Percentiles rank a stretch among this genome's conserved stretches.
Evolutionary conservation across 1,139 yeast genomes (phyloP).

Genomic region (Protomyces arabidopsidicola): DNA sequence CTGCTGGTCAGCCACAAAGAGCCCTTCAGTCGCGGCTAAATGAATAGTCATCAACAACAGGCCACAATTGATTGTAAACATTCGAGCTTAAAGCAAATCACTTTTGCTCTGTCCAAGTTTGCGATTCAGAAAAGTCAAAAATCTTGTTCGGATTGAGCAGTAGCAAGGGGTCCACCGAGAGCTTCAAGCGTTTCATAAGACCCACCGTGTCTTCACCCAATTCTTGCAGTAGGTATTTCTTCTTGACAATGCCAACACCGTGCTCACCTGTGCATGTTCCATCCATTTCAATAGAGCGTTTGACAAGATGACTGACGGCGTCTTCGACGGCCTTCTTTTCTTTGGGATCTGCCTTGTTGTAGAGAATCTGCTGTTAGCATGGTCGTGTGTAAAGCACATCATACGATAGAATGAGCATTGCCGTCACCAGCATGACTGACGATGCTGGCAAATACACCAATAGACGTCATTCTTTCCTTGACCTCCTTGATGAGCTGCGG

Average conservation of each 20-base stretch:
- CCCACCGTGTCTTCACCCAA: slow-evolving; percentile 62
- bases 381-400: neutral
- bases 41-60: no score
- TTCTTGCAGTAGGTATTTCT: slow-evolving; percentile 60
- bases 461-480: slow-evolving; percentile 51
- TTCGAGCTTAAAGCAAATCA: neutral
- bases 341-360: slow-evolving; percentile 41
- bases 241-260: slow-evolving; percentile 80
- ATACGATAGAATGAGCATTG: slow-evolving; percentile 75
- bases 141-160: slow-evolving; percentile 76
- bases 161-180: slow-evolving; percentile 66
- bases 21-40: no score
- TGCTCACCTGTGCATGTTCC: slow-evolving; percentile 93
- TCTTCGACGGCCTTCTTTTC: slow-evolving; percentile 48
- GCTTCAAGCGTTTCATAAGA: slow-evolving; percentile 68
- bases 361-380: neutral
- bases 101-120: neutral
- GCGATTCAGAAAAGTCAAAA: slow-evolving; percentile 4
- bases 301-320: slow-evolving; percentile 64
- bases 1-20: no score
- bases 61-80: no score
- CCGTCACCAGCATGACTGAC: slow-evolving; percentile 84
- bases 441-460: slow-evolving; percentile 56
- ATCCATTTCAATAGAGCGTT: slow-evolving; percentile 60
- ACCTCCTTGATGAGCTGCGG: slow-evolving; percentile 58